These are phyloP conservation scores for Rhodofomes roseus DNA, from an alignment of 1,284 basidiomycete species.

Conservation along the genomic window DNA sequence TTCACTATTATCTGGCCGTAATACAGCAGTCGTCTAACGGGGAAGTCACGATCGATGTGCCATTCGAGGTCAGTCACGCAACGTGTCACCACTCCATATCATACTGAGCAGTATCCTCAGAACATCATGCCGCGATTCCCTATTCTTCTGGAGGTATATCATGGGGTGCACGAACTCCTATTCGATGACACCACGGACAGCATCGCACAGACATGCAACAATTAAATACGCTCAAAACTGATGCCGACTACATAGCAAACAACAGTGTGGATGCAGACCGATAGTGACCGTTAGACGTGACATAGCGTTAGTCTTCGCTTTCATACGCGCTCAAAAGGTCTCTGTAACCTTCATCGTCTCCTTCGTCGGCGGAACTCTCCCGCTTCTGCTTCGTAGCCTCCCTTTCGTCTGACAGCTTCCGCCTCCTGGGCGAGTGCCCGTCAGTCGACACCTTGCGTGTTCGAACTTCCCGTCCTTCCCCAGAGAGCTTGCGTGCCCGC, in stretches of 20 bases:
- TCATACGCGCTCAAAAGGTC: constrained; percentile 76
- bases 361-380: constrained; percentile 66
- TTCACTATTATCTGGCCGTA: constrained; percentile 63
- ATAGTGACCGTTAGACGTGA: constrained; percentile 3
- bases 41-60: constrained; percentile 39
- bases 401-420: constrained; percentile 38
- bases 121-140: constrained; percentile 61
- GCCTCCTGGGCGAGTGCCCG: constrained; percentile 22
- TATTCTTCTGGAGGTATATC: constrained; percentile 56
- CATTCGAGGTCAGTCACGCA: constrained; percentile 44
- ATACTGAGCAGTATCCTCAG: constrained; percentile 31
- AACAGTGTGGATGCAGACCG: neutral
- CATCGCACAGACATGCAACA: constrained; percentile 4
- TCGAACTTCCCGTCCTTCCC: constrained; percentile 28
- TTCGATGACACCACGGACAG: constrained; percentile 5
- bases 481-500: constrained; percentile 31
- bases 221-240: constrained; percentile 5
- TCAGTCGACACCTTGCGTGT: constrained; percentile 31
- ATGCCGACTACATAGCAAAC: neutral
- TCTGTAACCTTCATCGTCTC: constrained; percentile 76
- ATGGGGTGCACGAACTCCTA: constrained; percentile 42
- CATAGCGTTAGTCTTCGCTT: constrained; percentile 45
- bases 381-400: constrained; percentile 35
- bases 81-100: neutral
- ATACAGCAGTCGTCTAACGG: constrained; percentile 33